These are phyloP conservation scores for Eucalyptus polyanthemos DNA, from an alignment of 345 rosid genomes.

Conservation along the genomic window DNA sequence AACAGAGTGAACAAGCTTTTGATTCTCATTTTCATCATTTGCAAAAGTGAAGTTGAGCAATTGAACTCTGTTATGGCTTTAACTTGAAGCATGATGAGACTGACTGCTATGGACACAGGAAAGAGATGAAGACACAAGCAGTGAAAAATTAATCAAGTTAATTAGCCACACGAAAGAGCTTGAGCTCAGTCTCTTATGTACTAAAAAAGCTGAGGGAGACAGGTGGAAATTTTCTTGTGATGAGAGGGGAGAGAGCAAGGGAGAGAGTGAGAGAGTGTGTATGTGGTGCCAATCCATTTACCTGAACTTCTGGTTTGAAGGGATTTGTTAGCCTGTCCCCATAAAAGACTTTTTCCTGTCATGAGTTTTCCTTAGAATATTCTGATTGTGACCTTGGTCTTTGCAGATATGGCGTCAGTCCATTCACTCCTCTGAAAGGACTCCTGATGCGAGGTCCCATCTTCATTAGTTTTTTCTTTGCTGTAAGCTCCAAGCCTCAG, in stretches of 20 bases:
- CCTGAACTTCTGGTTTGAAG: not conserved
- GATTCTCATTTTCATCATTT: not conserved
- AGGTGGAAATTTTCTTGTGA: not conserved
- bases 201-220: not conserved
- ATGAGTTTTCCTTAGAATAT: not conserved
- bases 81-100: not conserved
- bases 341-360: not conserved
- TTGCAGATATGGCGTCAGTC: conserved; percentile 50
- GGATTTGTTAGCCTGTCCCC: not conserved
- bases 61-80: not conserved
- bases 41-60: not conserved
- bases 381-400: not conserved
- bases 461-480: conserved; percentile 57
- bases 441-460: conserved; percentile 56
- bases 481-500: conserved; percentile 18
- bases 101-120: not conserved
- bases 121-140: not conserved
- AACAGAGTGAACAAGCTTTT: not conserved
- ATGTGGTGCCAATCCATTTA: not conserved
- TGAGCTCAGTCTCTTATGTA: not conserved
- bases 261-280: not conserved
- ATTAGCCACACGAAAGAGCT: not conserved
- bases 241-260: not conserved
- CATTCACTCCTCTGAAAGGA: conserved; percentile 55
- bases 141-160: not conserved